These are phyloP conservation scores for Xylaria sp. DNA, from an alignment of 2,329 filamentous ascomycete species.

Conservation along the genomic window DNA sequence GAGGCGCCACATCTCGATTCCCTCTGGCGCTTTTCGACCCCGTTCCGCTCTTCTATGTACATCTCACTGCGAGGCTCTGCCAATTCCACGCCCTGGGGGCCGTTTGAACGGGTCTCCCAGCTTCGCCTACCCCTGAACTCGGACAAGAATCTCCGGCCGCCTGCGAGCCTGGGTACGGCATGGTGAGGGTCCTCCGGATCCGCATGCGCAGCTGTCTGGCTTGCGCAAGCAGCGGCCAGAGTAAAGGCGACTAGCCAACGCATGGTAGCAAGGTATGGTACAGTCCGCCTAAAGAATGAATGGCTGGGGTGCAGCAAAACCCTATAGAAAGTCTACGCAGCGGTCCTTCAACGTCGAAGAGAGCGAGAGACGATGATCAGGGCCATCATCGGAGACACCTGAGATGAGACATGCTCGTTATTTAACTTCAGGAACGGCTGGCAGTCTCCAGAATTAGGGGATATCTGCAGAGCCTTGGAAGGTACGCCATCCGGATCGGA, in stretches of 20 bases:
- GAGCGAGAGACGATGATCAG: not conserved
- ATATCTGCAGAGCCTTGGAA: constrained; percentile 17
- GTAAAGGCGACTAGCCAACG: constrained; percentile 26
- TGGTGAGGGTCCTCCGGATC: constrained; percentile 16
- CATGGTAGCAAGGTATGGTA: constrained; percentile 23
- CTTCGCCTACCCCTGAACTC: constrained; percentile 29
- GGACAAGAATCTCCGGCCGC: constrained; percentile 33
- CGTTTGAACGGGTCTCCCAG: constrained; percentile 24
- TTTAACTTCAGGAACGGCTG: constrained; percentile 17
- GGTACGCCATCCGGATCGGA: constrained; percentile 30
- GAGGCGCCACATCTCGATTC: constrained; percentile 29
- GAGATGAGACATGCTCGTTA: constrained; percentile 5
- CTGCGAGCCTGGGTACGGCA: constrained; percentile 32
- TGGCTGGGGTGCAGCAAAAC: constrained; percentile 13
- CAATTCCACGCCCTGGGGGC: constrained; percentile 5
- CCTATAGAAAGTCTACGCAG: not conserved
- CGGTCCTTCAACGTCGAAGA: not conserved
- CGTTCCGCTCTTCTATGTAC: constrained; percentile 13
- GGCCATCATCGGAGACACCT: not conserved
- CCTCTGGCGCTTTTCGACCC: constrained; percentile 31
- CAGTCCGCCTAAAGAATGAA: constrained; percentile 11
- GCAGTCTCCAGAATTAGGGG: not conserved
- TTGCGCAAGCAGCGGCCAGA: constrained; percentile 29
- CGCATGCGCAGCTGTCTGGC: constrained; percentile 33
- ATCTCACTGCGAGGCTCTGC: constrained; percentile 9